These are phyloP conservation scores for Phytophthora cryptogea DNA, from an alignment of 352 stramenopile species.

Conservation along the genomic window DNA sequence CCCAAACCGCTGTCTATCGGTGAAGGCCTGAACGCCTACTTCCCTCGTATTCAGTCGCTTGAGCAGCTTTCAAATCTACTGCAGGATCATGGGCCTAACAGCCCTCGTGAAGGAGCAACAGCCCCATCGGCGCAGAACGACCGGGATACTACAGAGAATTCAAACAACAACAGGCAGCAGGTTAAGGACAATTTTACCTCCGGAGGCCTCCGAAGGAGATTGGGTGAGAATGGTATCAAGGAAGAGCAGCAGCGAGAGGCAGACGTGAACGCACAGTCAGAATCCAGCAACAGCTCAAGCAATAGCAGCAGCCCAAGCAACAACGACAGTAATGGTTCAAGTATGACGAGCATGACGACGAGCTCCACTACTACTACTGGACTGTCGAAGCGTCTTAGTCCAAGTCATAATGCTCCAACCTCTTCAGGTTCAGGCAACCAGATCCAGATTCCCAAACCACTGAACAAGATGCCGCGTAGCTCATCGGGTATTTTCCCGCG, in stretches of 20 bases:
- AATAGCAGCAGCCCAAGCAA: slow-evolving; percentile 6
- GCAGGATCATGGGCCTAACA: slow-evolving; percentile 65
- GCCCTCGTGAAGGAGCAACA: slow-evolving; percentile 32
- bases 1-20: slow-evolving; percentile 68
- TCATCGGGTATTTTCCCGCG: slow-evolving; percentile 83
- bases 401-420: slow-evolving; percentile 35
- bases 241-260: slow-evolving; percentile 42
- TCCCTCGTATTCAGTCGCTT: slow-evolving; percentile 78
- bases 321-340: slow-evolving; percentile 20
- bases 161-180: slow-evolving; percentile 17
- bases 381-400: slow-evolving; percentile 50
- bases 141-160: slow-evolving; percentile 24
- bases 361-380: slow-evolving; percentile 18
- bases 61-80: slow-evolving; percentile 76
- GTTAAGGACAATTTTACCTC: slow-evolving; percentile 17
- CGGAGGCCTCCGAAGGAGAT: slow-evolving; percentile 22
- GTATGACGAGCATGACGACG: slow-evolving; percentile 12
- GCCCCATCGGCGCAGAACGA: slow-evolving; percentile 5
- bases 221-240: slow-evolving; percentile 28
- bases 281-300: slow-evolving; percentile 11
- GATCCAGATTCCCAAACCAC: slow-evolving; percentile 72
- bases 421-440: slow-evolving; percentile 54
- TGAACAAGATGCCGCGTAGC: slow-evolving; percentile 81
- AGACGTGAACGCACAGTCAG: slow-evolving; percentile 23
- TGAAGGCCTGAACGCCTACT: slow-evolving; percentile 70